Evolutionary conservation across 2,329 filamentous ascomycete species (phyloP).

Genomic region (Alternaria hordeiaustralica): DNA sequence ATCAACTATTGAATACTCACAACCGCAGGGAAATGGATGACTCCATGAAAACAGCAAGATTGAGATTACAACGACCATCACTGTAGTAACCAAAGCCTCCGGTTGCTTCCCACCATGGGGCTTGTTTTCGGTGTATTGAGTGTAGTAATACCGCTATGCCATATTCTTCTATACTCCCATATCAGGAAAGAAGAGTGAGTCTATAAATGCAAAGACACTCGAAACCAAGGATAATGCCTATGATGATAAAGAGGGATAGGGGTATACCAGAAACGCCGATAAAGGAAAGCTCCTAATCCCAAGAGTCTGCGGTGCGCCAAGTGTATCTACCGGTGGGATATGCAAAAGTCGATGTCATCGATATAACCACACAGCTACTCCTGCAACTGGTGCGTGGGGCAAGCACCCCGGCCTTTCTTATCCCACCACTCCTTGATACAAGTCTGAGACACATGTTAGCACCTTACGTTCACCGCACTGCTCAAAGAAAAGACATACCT

Average conservation of each 20-base stretch:
- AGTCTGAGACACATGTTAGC: slow-evolving; percentile 28
- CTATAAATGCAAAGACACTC: not conserved
- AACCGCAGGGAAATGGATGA: not conserved
- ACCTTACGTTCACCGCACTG: not conserved
- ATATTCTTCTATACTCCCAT: not conserved
- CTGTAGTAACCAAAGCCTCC: not conserved
- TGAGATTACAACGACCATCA: not conserved
- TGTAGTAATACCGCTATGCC: not conserved
- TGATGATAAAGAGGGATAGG: slow-evolving; percentile 10
- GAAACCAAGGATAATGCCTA: not conserved
- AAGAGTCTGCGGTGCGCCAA: not conserved
- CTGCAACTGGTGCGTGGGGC: slow-evolving; percentile 64
- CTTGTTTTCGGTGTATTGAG: not conserved
- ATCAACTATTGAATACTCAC: not conserved
- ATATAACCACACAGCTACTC: slow-evolving; percentile 18
- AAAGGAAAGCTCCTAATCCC: not conserved
- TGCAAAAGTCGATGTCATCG: not conserved
- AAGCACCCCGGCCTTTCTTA: slow-evolving; percentile 61
- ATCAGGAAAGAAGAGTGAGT: not conserved
- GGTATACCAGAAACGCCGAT: slow-evolving; percentile 5
- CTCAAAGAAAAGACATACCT: slow-evolving; percentile 39
- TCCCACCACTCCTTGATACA: slow-evolving; percentile 69
- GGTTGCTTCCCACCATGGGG: not conserved
- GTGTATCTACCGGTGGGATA: not conserved
- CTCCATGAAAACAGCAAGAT: not conserved